These are phyloP conservation scores for Saturnispora halmiae DNA, from an alignment of 805 yeast species.

Conservation along the genomic window DNA sequence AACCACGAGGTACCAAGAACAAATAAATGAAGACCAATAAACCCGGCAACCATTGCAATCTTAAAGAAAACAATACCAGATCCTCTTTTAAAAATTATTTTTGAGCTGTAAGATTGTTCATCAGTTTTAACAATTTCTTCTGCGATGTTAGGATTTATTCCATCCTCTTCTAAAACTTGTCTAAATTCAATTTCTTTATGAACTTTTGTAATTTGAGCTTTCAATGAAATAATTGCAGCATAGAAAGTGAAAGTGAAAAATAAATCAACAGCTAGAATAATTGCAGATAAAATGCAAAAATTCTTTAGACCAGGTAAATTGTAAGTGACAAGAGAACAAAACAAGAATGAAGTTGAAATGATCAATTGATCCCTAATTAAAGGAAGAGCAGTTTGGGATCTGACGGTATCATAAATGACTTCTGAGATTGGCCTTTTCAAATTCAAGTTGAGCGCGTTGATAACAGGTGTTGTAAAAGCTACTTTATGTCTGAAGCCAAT, in stretches of 20 bases:
- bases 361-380: constrained; percentile 69
- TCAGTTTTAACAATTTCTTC: constrained; percentile 45
- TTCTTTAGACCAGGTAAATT: constrained; percentile 67
- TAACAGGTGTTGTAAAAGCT: constrained; percentile 53
- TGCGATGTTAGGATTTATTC: constrained; percentile 68
- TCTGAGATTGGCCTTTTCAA: constrained; percentile 25
- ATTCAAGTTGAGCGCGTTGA: constrained; percentile 30
- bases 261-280: constrained; percentile 63
- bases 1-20: constrained; percentile 68
- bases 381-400: constrained; percentile 35
- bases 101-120: constrained; percentile 24
- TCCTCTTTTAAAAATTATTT: constrained; percentile 29
- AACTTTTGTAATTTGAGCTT: constrained; percentile 80
- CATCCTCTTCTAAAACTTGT: constrained; percentile 86
- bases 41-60: constrained; percentile 48
- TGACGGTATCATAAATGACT: constrained; percentile 25
- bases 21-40: constrained; percentile 55
- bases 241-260: constrained; percentile 70
- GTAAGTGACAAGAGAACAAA: constrained; percentile 56
- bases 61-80: constrained; percentile 46
- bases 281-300: constrained; percentile 68
- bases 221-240: constrained; percentile 74
- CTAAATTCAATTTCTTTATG: constrained; percentile 72
- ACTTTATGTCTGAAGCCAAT: constrained; percentile 88
- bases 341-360: constrained; percentile 59